These are phyloP conservation scores for Boletus sp. DNA, from an alignment of 768 basidiomycete genomes.

Conservation along the genomic window DNA sequence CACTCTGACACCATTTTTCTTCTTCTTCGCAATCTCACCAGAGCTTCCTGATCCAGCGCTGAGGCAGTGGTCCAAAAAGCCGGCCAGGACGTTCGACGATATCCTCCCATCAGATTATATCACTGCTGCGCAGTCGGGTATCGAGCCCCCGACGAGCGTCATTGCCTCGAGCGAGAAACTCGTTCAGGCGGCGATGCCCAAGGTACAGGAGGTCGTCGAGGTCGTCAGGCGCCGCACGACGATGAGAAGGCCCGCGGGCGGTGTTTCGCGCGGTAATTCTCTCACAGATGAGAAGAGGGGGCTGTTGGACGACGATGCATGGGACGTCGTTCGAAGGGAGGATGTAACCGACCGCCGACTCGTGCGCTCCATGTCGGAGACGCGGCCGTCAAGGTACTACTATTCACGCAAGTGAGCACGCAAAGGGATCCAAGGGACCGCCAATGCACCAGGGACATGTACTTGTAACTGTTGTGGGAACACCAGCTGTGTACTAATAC, in stretches of 20 bases:
- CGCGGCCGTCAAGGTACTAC: constrained; percentile 20
- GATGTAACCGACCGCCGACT: constrained; percentile 7
- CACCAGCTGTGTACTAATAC: neutral
- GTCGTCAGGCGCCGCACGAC: constrained; percentile 23
- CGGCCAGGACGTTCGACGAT: constrained; percentile 42
- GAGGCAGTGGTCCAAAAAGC: constrained; percentile 19
- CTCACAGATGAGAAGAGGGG: constrained; percentile 16
- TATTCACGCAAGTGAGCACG: constrained; percentile 13
- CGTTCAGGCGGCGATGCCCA: constrained; percentile 36
- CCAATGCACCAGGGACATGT: neutral
- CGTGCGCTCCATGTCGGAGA: constrained; percentile 27
- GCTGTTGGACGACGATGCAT: constrained; percentile 18
- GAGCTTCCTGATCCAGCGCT: constrained; percentile 27
- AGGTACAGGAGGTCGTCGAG: constrained; percentile 38
- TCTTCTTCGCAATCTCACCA: neutral
- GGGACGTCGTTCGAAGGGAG: constrained; percentile 15
- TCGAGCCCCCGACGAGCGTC: constrained; percentile 9
- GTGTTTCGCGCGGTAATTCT: constrained; percentile 11
- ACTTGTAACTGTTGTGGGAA: neutral
- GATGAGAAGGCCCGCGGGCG: neutral
- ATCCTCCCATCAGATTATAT: constrained; percentile 47
- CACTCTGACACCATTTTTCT: neutral
- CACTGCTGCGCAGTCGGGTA: constrained; percentile 30
- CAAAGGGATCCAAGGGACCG: too few species aligned
- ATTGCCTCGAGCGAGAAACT: constrained; percentile 29